Evolutionary conservation across 768 basidiomycete species (phyloP).

Genomic region (Lactifluus pinguis): DNA sequence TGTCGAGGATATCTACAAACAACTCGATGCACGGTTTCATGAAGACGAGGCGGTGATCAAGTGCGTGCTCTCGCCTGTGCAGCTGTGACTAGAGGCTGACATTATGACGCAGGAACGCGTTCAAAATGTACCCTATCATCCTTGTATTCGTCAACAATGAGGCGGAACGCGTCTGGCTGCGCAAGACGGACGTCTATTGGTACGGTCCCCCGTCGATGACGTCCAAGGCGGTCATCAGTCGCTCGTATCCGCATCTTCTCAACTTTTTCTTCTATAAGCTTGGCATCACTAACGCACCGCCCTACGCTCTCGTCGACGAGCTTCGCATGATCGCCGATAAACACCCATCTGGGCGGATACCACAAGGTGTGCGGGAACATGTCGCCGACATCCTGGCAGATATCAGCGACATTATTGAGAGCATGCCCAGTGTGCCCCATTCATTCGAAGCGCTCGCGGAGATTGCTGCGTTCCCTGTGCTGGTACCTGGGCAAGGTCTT

Average conservation of each 20-base stretch:
- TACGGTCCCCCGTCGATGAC: slow-evolving; percentile 19
- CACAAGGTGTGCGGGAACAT: neutral
- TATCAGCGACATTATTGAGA: slow-evolving; percentile 5
- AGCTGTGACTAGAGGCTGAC: neutral
- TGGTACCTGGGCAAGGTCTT: neutral
- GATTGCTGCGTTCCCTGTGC: slow-evolving; percentile 13
- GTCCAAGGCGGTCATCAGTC: slow-evolving; percentile 15
- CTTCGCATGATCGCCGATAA: slow-evolving; percentile 2
- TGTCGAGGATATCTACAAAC: slow-evolving; percentile 17
- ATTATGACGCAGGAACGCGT: slow-evolving; percentile 5
- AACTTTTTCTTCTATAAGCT: slow-evolving; percentile 19
- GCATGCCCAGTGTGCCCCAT: neutral
- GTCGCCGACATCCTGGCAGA: slow-evolving; percentile 18
- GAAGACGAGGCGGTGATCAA: slow-evolving; percentile 19
- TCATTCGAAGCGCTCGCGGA: slow-evolving; percentile 7
- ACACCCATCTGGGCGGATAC: neutral
- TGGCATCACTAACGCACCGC: slow-evolving; percentile 9
- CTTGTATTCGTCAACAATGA: slow-evolving; percentile 1
- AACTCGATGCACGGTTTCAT: slow-evolving; percentile 21
- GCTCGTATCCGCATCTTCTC: slow-evolving; percentile 8
- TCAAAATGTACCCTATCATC: slow-evolving; percentile 14
- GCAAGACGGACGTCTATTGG: slow-evolving; percentile 18
- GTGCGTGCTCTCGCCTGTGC: slow-evolving; percentile 7
- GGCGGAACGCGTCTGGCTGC: slow-evolving; percentile 10
- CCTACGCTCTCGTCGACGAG: slow-evolving; percentile 18